These are phyloP conservation scores for Torulaspora delbrueckii DNA, from an alignment of 805 yeast species.

Conservation along the genomic window DNA sequence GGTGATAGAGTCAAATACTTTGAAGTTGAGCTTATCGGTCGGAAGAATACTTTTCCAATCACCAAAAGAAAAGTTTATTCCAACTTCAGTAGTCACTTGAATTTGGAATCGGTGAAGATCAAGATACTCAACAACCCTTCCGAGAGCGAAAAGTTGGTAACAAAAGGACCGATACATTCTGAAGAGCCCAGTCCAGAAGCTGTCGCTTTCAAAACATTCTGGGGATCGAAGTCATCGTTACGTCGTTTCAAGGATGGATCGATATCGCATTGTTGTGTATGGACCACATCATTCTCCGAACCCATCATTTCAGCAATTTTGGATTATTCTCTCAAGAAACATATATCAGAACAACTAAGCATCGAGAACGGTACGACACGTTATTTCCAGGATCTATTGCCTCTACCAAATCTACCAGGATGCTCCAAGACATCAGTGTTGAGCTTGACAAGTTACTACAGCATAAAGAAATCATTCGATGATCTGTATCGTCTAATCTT, in stretches of 20 bases:
- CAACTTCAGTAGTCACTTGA: slow-evolving; percentile 23
- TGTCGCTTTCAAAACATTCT: slow-evolving; percentile 69
- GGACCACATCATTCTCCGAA: slow-evolving; percentile 55
- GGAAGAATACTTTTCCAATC: slow-evolving; percentile 32
- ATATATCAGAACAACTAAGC: slow-evolving; percentile 45
- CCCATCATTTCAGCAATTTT: slow-evolving; percentile 65
- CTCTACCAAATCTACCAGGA: slow-evolving; percentile 56
- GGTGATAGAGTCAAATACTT: slow-evolving; percentile 42
- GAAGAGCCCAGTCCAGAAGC: slow-evolving; percentile 50
- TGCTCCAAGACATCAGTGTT: slow-evolving; percentile 49
- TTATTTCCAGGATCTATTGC: slow-evolving; percentile 49
- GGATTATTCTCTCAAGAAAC: slow-evolving; percentile 57
- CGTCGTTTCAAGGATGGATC: slow-evolving; percentile 92
- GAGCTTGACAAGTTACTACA: slow-evolving; percentile 41
- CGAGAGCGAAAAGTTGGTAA: slow-evolving; percentile 74
- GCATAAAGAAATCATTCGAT: slow-evolving; percentile 51
- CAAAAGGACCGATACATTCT: slow-evolving; percentile 75
- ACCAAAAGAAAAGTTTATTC: slow-evolving; percentile 50
- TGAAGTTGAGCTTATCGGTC: slow-evolving; percentile 35
- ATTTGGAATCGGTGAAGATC: slow-evolving; percentile 40
- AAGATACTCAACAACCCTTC: slow-evolving; percentile 67
- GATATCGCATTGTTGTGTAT: slow-evolving; percentile 84
- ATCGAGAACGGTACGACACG: slow-evolving; percentile 35
- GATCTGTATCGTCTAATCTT: slow-evolving; percentile 49
- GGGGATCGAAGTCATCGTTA: slow-evolving; percentile 84